A percentile compares a stretch with the other conserved stretches of the same genome.
Conservation (phyloP, 441 rosid species). For the Aquilaria agallochum region DNA sequence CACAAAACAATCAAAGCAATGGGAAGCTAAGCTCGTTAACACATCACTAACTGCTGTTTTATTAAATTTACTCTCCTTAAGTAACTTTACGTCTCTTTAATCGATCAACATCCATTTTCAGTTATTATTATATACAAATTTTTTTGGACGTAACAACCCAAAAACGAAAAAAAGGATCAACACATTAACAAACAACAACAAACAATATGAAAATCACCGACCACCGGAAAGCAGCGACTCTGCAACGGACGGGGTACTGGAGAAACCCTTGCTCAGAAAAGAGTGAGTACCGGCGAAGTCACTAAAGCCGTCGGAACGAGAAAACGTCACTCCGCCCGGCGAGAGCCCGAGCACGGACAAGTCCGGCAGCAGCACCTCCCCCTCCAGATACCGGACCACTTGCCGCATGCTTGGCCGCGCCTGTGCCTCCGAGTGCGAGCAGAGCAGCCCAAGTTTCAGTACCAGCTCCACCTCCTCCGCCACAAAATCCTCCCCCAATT, state of each 20-base stretch:
- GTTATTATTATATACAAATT: no score
- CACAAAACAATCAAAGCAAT: no score
- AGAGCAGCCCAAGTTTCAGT: constrained; percentile 37
- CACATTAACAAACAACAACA: no score
- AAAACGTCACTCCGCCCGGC: constrained; percentile 11
- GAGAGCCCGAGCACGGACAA: constrained; percentile 19
- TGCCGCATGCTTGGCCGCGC: constrained; percentile 37
- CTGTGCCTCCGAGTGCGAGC: constrained; percentile 22
- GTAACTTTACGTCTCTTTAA: no score
- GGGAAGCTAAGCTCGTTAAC: no score
- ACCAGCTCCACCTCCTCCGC: constrained; percentile 33
- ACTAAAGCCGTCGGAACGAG: constrained; percentile 14
- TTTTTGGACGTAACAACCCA: no score
- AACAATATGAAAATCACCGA: constrained; percentile 2
- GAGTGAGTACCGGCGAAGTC: constrained; percentile 17
- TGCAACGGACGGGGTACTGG: constrained; percentile 14
- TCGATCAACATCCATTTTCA: no score
- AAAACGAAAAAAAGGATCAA: no score
- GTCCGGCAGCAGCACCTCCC: constrained; percentile 19
- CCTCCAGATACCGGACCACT: constrained; percentile 28
- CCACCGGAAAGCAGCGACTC: constrained; percentile 27
- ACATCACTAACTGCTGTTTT: no score
- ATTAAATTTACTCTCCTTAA: no score
- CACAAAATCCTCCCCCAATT: constrained; percentile 21
- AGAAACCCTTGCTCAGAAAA: constrained; percentile 2